Evolutionary conservation across 2,329 filamentous ascomycete genomes (phyloP), one percentile per base, ranked within the genome.

Genomic region (Gnomoniopsis smithogilvyi): DNA sequence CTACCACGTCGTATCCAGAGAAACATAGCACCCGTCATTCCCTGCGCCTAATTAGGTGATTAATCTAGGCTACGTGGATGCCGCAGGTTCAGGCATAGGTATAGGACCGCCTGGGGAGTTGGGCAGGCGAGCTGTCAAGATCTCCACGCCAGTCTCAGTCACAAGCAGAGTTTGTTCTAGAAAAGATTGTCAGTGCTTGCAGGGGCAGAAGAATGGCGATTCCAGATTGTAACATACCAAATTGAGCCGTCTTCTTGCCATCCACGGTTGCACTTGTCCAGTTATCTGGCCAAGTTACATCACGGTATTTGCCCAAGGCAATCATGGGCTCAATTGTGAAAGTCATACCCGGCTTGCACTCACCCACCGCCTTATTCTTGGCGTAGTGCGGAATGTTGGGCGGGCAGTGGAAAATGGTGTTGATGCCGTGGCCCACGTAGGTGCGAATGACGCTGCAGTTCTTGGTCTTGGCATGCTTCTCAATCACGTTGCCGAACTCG

Each of bases 291-390:
- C 95, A 99, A 0, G 92, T 98, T 72, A 95, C 89, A 70, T 99
- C 95, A 63, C 86, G 86, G 74, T 96, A 91, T 62, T 91, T 93
- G 60, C 95, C 95, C 57, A 97, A 74, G 45, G 92, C 92, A 71
- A 99, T 93, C 95, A 99, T 99, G 17, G 95, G 95, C 77, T 99
- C 95, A 62, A 99, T 99, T 0, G 95, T 99, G 69, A 99, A 99
- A 64, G 92, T 96, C 92, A 98, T 97, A 56, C 95, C 95, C 0
- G 91, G 88, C 78, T 97, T 97, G 61, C 93, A 95, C 67, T 90
- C 87, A 51, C 95, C 95, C 1, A 97, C 90, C 0, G 94, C 92
- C 84, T 98, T 99, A 78, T 98, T 99, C 82, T 96, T 98, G 59
- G 89, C 94, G 70, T 99, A 99, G 74, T 99, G 95, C 6, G 95